A percentile compares a stretch with the other conserved stretches of the same genome.
phyloP scores from a whole-genome alignment of 73 alveolate species.

The Stentor roeselii region DNA sequence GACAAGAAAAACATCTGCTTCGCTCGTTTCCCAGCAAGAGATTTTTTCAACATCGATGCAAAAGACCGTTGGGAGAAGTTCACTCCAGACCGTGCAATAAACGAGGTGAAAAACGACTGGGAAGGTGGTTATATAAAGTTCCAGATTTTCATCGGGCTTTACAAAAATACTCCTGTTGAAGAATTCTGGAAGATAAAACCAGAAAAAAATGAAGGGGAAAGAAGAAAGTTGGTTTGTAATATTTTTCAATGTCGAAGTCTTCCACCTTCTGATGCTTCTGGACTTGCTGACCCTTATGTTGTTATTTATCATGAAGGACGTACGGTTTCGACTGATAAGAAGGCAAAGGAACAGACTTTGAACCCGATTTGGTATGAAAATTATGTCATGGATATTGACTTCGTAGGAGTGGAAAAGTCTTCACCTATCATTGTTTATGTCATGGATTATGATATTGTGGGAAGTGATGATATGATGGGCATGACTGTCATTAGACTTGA shows the following conservation, averaged over 20 bases:
- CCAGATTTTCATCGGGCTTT: conserved; percentile 24
- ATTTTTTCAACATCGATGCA: conserved; percentile 42
- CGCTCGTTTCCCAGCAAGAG: conserved; percentile 18
- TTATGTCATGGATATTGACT: conserved; percentile 31
- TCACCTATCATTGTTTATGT: conserved; percentile 60
- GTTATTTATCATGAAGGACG: conserved; percentile 6
- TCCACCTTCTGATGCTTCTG: conserved; percentile 57
- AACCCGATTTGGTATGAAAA: conserved; percentile 65
- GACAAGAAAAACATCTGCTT: conserved; percentile 54
- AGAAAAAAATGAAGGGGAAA: conserved; percentile 31
- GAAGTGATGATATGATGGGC: conserved; percentile 55
- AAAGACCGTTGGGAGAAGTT: conserved; percentile 33
- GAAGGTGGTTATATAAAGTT: conserved; percentile 49
- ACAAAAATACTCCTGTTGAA: conserved; percentile 27
- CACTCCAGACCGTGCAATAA: conserved; percentile 35
- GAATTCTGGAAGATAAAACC: conserved; percentile 40
- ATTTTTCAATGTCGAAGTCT: conserved; percentile 51
- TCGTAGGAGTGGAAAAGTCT: conserved; percentile 33
- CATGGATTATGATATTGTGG: conserved; percentile 38
- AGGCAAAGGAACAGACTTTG: conserved; percentile 34
- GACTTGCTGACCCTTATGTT: conserved; percentile 64
- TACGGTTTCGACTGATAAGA: not conserved
- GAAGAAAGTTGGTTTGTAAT: conserved; percentile 31
- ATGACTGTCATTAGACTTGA: conserved; percentile 33
- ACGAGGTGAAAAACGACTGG: conserved; percentile 41